Evolutionary conservation across 441 rosid species (phyloP), one percentile per base, ranked within the genome.

Genomic region (Raphanus hybrid): DNA sequence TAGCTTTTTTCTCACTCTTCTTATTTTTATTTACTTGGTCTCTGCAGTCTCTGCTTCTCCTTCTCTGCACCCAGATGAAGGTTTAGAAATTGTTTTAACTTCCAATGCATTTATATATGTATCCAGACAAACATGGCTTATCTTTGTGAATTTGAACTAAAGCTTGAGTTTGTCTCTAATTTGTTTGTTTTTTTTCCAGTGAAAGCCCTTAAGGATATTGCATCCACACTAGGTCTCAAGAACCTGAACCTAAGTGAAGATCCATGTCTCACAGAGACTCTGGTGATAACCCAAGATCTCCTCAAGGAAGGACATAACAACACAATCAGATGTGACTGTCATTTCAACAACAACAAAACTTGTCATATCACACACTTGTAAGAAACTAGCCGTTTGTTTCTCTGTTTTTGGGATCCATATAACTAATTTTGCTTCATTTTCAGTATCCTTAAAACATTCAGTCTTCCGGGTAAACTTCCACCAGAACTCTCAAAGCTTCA

Each of bases 401-500:
- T 29, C 34, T 29, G 34, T 29, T 29, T 29, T 29, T 29, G 34
- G 26, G 34, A 7, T 78, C 57, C 3, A 35, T 27, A 23, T 71
- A 34, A 9, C 15, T 18, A 39, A 26, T 61, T 52, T 50, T 75
- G 26, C 34, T 52, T 73, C 69, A 41, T 80, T 52, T 85, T 67
- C 72, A 85, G 88, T 72, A 12, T 48, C 66, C 73, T 88, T 65
- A 78, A 77, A 79, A 82, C 50, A 69, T 78, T 65, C 39, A 87
- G 78, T 58, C 88, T 88, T 55, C 80, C 86, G 0, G 92, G 92
- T 35, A 76, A 64, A 11, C 86, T 87, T 15, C 89, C 92, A 71
- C 82, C 87, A 20, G 83, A 87, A 41, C 64, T 88, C 18, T 73
- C 81, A 5, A 75, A 62, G 57, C 89, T 88, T 74, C 80, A 59